Conservation (phyloP, 2,329 filamentous ascomycete genomes). For the Seiridium cupressi region DNA sequence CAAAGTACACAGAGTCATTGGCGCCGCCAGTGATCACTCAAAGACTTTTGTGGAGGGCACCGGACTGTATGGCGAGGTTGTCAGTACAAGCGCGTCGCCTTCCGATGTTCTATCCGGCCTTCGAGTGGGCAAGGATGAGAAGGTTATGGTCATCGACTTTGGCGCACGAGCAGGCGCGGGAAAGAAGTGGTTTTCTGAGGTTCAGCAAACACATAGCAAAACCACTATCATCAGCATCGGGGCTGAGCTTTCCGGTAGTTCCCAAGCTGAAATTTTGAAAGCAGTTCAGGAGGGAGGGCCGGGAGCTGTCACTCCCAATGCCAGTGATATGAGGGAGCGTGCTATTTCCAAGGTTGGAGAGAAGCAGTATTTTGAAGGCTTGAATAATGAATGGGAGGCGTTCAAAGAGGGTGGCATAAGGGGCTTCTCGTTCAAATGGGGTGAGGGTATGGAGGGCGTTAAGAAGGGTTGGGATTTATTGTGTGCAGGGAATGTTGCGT, state of each 20-base stretch:
- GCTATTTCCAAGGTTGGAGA: slow-evolving; percentile 22
- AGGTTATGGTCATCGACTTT: slow-evolving; percentile 25
- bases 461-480: slow-evolving; percentile 24
- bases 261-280: no score
- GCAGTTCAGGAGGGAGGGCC: no score
- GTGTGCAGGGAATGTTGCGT: slow-evolving; percentile 17
- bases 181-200: slow-evolving; percentile 16
- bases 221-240: neutral
- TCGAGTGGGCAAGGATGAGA: neutral
- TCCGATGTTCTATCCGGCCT: slow-evolving; percentile 7
- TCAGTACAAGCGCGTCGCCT: slow-evolving; percentile 16
- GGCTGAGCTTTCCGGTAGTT: no score
- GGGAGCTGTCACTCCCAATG: slow-evolving; percentile 6
- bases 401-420: slow-evolving; percentile 16
- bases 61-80: slow-evolving; percentile 20
- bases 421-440: slow-evolving; percentile 22
- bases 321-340: slow-evolving; percentile 18
- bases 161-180: slow-evolving; percentile 22
- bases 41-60: slow-evolving; percentile 21
- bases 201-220: slow-evolving; percentile 7
- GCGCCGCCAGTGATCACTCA: slow-evolving; percentile 22
- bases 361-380: slow-evolving; percentile 17
- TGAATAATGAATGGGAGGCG: slow-evolving; percentile 16
- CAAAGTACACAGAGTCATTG: slow-evolving; percentile 18
- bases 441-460: slow-evolving; percentile 24